Evolutionary conservation across 2,329 filamentous ascomycete genomes (phyloP).

Genomic region (Verticillium nubilum): DNA sequence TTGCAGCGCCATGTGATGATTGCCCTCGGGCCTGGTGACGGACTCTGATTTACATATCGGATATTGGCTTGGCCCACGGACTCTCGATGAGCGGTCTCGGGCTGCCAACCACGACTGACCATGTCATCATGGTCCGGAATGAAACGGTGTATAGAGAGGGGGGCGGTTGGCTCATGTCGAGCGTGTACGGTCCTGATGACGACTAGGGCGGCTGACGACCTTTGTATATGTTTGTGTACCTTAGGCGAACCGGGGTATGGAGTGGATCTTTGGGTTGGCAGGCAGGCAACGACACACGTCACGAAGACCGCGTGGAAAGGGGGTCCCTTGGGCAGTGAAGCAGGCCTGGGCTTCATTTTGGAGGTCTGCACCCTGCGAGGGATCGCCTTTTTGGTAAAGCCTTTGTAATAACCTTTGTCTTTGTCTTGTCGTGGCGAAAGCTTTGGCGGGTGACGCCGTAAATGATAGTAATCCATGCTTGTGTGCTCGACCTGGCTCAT

Average conservation of each 20-base stretch:
- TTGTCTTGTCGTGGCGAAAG: neutral
- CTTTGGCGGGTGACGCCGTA: neutral
- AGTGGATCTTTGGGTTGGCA: slow-evolving; percentile 7
- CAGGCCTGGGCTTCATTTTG: neutral
- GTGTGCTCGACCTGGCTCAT: neutral
- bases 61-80: neutral
- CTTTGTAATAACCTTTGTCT: neutral
- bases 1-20: neutral
- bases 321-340: neutral
- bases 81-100: neutral
- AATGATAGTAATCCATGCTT: neutral
- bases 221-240: slow-evolving; percentile 11
- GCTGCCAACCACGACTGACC: neutral
- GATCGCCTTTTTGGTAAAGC: neutral
- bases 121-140: neutral
- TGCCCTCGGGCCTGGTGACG: neutral
- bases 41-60: neutral
- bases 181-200: slow-evolving; percentile 6
- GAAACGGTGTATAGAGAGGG: neutral
- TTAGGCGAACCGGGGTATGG: neutral
- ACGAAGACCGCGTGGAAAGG: neutral
- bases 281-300: neutral
- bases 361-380: neutral
- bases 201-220: slow-evolving; percentile 12
- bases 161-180: neutral